phyloP scores from a whole-genome alignment of 257 asterid genomes.

The Mitragyna speciosa region DNA sequence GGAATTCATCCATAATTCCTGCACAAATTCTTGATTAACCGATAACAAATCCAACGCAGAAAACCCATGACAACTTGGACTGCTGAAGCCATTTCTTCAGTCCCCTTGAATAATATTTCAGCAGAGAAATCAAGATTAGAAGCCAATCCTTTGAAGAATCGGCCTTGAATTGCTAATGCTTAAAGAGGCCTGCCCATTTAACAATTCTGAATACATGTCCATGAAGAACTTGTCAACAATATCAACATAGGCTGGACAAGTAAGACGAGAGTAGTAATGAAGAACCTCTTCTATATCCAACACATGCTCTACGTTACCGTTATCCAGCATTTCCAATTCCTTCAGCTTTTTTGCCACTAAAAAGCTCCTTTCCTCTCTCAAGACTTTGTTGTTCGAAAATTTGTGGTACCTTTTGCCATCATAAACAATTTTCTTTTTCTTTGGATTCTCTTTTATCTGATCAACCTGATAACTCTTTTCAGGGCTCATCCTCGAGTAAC shows the following conservation, averaged over 20 bases:
- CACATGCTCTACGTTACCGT: slow-evolving; percentile 30
- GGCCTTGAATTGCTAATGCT: slow-evolving; percentile 8
- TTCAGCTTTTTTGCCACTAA: slow-evolving; percentile 32
- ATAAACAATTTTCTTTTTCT: slow-evolving; percentile 21
- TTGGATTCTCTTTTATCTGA: not conserved
- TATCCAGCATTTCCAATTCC: slow-evolving; percentile 42
- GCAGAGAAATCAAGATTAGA: not conserved
- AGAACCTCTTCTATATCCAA: slow-evolving; percentile 40
- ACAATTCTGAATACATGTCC: slow-evolving; percentile 42
- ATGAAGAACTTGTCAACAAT: slow-evolving; percentile 54
- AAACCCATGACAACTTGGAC: not conserved
- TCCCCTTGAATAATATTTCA: not conserved
- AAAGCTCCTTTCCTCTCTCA: slow-evolving; percentile 20
- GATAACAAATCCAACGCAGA: not conserved
- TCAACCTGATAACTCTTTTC: slow-evolving; percentile 4
- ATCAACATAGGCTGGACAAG: slow-evolving; percentile 49
- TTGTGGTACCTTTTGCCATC: slow-evolving; percentile 26
- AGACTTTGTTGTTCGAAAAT: not conserved
- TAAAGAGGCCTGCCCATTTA: slow-evolving; percentile 13
- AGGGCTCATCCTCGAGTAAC: not conserved
- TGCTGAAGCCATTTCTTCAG: not conserved
- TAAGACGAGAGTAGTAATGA: slow-evolving; percentile 39
- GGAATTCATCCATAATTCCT: not conserved
- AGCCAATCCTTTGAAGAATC: slow-evolving; percentile 1
- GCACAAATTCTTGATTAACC: not conserved